Percentiles rank a stretch among this genome's conserved stretches.
These are phyloP conservation scores for Albugo laibachii DNA, from an alignment of 352 stramenopile species.

Conservation along the genomic window DNA sequence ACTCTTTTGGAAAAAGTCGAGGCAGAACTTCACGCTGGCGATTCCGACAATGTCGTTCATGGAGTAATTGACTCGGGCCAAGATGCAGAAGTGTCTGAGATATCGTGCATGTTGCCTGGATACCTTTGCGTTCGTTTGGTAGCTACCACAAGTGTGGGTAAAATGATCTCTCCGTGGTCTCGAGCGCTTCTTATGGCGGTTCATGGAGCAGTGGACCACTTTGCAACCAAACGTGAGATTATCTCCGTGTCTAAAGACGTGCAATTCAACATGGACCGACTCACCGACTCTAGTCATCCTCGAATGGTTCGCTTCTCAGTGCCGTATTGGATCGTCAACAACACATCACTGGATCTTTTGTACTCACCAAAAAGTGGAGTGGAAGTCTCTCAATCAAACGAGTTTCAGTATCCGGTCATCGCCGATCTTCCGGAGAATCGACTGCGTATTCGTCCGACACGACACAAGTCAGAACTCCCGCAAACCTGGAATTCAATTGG, in stretches of 20 bases:
- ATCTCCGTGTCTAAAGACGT: constrained; percentile 28
- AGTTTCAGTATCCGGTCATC: constrained; percentile 50
- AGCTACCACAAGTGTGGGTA: constrained; percentile 12
- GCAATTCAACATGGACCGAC: constrained; percentile 49
- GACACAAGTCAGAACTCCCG: constrained; percentile 22
- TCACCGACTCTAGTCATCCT: constrained; percentile 39
- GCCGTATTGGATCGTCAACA: constrained; percentile 76
- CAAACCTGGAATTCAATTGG: constrained; percentile 33
- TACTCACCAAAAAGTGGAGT: too few species aligned
- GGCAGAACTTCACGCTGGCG: too few species aligned
- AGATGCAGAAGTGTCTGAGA: constrained; percentile 50
- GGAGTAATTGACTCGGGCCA: constrained; percentile 44
- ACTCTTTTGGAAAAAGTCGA: constrained; percentile 17
- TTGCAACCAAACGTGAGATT: constrained; percentile 39
- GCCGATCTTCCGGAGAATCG: constrained; percentile 31
- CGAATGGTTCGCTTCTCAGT: constrained; percentile 65
- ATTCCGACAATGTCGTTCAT: constrained; percentile 12
- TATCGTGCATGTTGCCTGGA: constrained; percentile 40
- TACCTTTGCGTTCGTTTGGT: constrained; percentile 55
- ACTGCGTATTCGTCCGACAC: constrained; percentile 43
- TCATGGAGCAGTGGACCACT: constrained; percentile 44
- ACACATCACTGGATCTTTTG: constrained; percentile 44
- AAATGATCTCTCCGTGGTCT: constrained; percentile 34
- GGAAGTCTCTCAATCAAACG: constrained; percentile 7
- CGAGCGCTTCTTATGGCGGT: constrained; percentile 75